phyloP scores from a whole-genome alignment of 768 basidiomycete species.

The Lyophyllum shimeji region DNA sequence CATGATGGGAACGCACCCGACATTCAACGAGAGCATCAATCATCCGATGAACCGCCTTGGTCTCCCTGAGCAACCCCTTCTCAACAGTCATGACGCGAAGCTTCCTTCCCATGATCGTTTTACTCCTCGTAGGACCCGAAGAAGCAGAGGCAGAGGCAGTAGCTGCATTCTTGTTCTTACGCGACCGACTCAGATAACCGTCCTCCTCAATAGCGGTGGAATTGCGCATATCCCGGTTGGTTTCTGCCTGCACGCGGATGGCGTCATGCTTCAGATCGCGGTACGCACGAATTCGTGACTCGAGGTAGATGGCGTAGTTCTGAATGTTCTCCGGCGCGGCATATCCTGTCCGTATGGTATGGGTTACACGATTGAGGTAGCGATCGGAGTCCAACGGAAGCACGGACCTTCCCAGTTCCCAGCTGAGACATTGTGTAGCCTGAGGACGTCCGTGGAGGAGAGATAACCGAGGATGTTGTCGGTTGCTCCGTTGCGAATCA shows the following conservation, averaged over 20 bases:
- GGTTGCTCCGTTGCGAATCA: slow-evolving; percentile 96
- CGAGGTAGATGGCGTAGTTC: slow-evolving; percentile 86
- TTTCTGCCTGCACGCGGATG: slow-evolving; percentile 90
- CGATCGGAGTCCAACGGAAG: background rate
- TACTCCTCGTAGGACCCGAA: slow-evolving; percentile 55
- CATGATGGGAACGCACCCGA: slow-evolving; percentile 55
- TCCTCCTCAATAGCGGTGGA: slow-evolving; percentile 65
- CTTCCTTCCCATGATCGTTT: slow-evolving; percentile 81
- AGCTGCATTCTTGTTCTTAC: slow-evolving; percentile 25
- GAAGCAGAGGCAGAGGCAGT: slow-evolving; percentile 16
- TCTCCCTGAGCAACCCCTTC: slow-evolving; percentile 92
- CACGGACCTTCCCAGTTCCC: slow-evolving; percentile 85
- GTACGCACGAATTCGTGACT: slow-evolving; percentile 85
- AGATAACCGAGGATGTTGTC: slow-evolving; percentile 89
- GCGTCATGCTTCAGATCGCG: slow-evolving; percentile 92
- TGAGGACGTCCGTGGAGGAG: slow-evolving; percentile 77
- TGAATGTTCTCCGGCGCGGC: slow-evolving; percentile 82
- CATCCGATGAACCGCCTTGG: slow-evolving; percentile 86
- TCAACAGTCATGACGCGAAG: slow-evolving; percentile 91
- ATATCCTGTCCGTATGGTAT: slow-evolving; percentile 59
- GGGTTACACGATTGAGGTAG: background rate
- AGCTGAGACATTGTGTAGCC: slow-evolving; percentile 75
- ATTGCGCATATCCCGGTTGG: slow-evolving; percentile 81
- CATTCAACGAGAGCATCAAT: slow-evolving; percentile 88
- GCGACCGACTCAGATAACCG: slow-evolving; percentile 26